Evolutionary conservation across 257 asterid species (phyloP).

Genomic region (Solanum arcanum): DNA sequence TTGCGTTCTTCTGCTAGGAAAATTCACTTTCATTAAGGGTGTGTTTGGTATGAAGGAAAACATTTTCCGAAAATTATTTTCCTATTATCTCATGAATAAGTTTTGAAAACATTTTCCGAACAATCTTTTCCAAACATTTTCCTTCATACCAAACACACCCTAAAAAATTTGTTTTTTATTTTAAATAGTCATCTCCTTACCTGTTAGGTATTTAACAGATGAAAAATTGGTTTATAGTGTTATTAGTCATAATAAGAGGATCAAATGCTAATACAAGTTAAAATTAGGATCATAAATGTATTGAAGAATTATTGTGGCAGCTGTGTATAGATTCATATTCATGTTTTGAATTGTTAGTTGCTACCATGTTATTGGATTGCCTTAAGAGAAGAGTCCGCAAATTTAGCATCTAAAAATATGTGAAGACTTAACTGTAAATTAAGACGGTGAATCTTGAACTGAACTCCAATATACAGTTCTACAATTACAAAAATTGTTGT

Average conservation of each 20-base stretch:
- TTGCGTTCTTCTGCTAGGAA: too few species aligned
- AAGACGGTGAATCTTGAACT: constrained; percentile 4
- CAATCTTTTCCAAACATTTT: too few species aligned
- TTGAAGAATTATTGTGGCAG: background rate
- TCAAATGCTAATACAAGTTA: background rate
- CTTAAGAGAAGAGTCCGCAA: background rate
- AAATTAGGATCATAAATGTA: background rate
- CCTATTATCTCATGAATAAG: too few species aligned
- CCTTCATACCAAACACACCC: too few species aligned
- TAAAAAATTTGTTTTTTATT: too few species aligned
- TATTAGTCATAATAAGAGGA: background rate
- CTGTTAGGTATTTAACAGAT: too few species aligned
- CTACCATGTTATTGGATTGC: background rate
- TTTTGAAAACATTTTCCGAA: too few species aligned
- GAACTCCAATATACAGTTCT: background rate
- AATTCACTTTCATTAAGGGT: too few species aligned
- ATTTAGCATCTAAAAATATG: background rate
- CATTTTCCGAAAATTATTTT: too few species aligned
- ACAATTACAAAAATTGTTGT: background rate
- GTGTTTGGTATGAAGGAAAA: too few species aligned
- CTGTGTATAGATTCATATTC: background rate
- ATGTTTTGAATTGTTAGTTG: background rate
- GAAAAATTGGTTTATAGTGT: too few species aligned
- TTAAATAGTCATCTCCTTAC: too few species aligned
- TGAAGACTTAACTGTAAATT: background rate